phyloP scores from a whole-genome alignment of 257 asterid genomes.

The Penstemon davidsonii region DNA sequence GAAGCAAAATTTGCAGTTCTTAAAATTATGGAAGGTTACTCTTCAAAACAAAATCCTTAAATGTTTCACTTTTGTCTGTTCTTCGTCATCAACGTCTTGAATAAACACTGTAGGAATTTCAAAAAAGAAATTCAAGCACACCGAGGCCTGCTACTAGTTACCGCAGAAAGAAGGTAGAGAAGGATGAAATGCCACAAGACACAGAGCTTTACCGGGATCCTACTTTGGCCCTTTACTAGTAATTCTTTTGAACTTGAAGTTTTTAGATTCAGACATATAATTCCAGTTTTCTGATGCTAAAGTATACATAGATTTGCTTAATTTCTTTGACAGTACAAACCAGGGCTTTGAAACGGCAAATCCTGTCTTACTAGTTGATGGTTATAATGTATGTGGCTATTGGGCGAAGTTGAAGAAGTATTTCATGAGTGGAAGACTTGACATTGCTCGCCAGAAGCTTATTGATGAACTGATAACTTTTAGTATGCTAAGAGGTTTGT shows the following conservation, averaged over 20 bases:
- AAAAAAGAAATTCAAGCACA: conserved; percentile 56
- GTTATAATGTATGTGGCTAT: conserved; percentile 93
- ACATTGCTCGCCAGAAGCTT: conserved; percentile 95
- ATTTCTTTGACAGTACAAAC: conserved; percentile 58
- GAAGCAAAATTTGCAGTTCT: conserved; percentile 87
- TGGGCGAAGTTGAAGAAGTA: conserved; percentile 96
- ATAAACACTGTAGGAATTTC: conserved; percentile 58
- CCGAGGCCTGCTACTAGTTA: conserved; percentile 88
- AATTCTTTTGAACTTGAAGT: conserved; percentile 35
- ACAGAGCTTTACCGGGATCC: conserved; percentile 82
- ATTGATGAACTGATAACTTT: conserved; percentile 82
- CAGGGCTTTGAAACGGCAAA: conserved; percentile 73
- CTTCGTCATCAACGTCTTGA: conserved; percentile 27
- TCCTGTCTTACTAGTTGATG: conserved; percentile 97
- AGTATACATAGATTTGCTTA: conserved; percentile 19
- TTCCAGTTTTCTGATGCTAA: conserved; percentile 17
- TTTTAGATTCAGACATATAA: conserved; percentile 31
- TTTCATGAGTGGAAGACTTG: conserved; percentile 77
- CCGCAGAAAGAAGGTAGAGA: conserved; percentile 81
- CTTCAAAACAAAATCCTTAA: conserved; percentile 9
- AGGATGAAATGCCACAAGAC: conserved; percentile 79
- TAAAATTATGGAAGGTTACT: conserved; percentile 74
- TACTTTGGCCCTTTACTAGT: conserved; percentile 75
- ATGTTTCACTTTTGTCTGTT: conserved; percentile 13
- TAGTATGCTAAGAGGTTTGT: conserved; percentile 86